phyloP scores from a whole-genome alignment of 441 rosid species.

The California macrophylla region DNA sequence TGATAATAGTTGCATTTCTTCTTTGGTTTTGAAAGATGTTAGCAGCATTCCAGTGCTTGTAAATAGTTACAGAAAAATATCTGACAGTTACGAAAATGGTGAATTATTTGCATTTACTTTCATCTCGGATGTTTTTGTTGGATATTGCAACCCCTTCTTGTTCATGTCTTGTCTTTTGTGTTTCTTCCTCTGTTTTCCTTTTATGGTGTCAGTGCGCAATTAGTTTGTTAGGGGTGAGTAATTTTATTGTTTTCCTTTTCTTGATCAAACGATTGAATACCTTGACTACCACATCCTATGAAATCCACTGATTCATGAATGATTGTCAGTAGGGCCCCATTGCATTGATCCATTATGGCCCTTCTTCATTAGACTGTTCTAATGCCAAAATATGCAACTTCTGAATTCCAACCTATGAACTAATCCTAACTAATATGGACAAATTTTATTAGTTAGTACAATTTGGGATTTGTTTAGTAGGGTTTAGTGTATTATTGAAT shows the following conservation, averaged over 20 bases:
- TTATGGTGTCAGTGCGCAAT: neutral
- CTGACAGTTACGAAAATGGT: neutral
- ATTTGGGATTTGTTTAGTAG: neutral
- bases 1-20: too few relatives aligned
- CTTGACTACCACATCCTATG: neutral
- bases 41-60: neutral
- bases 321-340: neutral
- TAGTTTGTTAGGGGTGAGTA: neutral
- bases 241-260: neutral
- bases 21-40: too few relatives aligned
- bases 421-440: neutral
- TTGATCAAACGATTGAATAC: neutral
- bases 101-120: neutral
- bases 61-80: neutral
- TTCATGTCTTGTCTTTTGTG: neutral
- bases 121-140: neutral
- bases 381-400: neutral
- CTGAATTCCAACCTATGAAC: neutral
- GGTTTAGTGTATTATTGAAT: neutral
- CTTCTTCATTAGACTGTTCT: neutral
- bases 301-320: neutral
- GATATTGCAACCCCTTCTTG: neutral
- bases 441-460: too few relatives aligned
- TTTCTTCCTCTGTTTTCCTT: neutral
- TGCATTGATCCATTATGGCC: neutral